These are phyloP conservation scores for Debaryomycetaceae sp. DNA, from an alignment of 1,139 yeast genomes.

Conservation along the genomic window DNA sequence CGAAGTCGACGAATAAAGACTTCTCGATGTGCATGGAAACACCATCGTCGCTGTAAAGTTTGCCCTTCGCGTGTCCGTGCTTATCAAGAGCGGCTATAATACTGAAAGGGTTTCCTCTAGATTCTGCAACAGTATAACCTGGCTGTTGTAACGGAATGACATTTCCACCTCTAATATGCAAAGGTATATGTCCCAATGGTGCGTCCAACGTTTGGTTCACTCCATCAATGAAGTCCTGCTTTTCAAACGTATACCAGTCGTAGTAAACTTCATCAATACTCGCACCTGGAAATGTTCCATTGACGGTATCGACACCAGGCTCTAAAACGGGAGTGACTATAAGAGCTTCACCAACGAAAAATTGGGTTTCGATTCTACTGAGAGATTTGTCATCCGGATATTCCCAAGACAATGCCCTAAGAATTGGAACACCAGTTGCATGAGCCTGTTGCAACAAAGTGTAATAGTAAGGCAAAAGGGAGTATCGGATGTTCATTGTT, in stretches of 20 bases:
- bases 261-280: conserved; percentile 21
- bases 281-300: conserved; percentile 23
- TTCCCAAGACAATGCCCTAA: conserved; percentile 19
- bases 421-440: conserved; percentile 17
- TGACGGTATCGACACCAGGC: conserved; percentile 18
- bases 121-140: conserved; percentile 24
- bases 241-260: conserved; percentile 28
- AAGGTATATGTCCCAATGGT: conserved; percentile 21
- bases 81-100: conserved; percentile 24
- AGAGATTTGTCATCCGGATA: conserved; percentile 16
- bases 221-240: conserved; percentile 17
- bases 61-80: conserved; percentile 15
- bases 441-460: conserved; percentile 20
- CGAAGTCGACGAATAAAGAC: conserved; percentile 16
- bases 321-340: conserved; percentile 21
- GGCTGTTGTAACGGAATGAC: conserved; percentile 25
- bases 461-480: conserved; percentile 20
- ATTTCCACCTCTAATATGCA: conserved; percentile 19
- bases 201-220: conserved; percentile 19
- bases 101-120: conserved; percentile 26
- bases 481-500: conserved; percentile 17
- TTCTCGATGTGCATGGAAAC: conserved; percentile 17
- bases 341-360: conserved; percentile 22
- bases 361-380: conserved; percentile 17
- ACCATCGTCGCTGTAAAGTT: conserved; percentile 25